Evolutionary conservation across 2,329 filamentous ascomycete species (phyloP).

Genomic region (Ophiostoma pallidulum): DNA sequence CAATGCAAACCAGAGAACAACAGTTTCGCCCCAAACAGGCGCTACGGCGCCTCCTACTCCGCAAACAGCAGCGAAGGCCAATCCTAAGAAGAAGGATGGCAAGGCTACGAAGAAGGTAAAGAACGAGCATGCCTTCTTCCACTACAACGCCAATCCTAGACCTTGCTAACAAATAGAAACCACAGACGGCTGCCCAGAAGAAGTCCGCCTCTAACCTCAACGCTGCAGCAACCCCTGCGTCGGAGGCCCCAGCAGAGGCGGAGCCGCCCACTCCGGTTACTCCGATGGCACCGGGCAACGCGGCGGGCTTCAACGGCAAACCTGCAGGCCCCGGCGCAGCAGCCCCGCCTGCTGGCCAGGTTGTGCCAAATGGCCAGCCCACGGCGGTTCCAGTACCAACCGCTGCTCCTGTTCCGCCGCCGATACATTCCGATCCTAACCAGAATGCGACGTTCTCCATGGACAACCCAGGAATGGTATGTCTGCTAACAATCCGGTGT

Average conservation of each 20-base stretch:
- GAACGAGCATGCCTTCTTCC: constrained; percentile 1
- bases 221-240: constrained; percentile 44
- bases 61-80: constrained; percentile 60
- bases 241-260: constrained; percentile 45
- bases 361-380: constrained; percentile 35
- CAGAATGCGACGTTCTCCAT: constrained; percentile 36
- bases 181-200: constrained; percentile 49
- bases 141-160: background rate
- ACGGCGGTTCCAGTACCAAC: constrained; percentile 34
- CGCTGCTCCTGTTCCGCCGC: constrained; percentile 34
- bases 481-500: too few species aligned
- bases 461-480: constrained; percentile 36
- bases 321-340: constrained; percentile 30
- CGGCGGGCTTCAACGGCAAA: constrained; percentile 36
- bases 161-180: constrained; percentile 13
- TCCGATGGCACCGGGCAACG: constrained; percentile 51
- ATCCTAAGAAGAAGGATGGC: constrained; percentile 67
- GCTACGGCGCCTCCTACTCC: constrained; percentile 67
- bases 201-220: constrained; percentile 49
- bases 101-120: constrained; percentile 61
- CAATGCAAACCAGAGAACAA: constrained; percentile 43
- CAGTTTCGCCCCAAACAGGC: constrained; percentile 53
- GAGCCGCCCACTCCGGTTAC: constrained; percentile 54
- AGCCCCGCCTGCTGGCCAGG: constrained; percentile 18
- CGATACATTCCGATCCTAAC: constrained; percentile 37